Conservation (phyloP, 257 asterid species). For the Solanum chilense region DNA sequence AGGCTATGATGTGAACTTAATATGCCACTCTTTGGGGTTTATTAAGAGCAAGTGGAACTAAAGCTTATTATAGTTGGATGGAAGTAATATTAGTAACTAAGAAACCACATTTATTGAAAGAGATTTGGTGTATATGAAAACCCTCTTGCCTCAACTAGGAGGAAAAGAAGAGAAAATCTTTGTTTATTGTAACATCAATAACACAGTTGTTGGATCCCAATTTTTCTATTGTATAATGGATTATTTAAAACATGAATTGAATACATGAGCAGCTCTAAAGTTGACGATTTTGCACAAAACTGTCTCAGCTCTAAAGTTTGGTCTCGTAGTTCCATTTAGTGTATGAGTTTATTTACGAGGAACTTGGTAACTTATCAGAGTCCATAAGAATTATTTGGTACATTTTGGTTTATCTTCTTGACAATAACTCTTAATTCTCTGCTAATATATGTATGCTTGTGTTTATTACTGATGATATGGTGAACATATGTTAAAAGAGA, state of each 20-base stretch:
- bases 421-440: neutral
- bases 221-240: neutral
- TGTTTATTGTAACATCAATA: neutral
- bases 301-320: neutral
- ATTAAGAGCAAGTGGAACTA: neutral
- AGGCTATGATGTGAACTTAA: neutral
- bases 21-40: neutral
- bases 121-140: neutral
- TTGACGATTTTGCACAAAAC: neutral
- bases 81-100: neutral
- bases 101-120: neutral
- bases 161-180: neutral
- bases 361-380: neutral
- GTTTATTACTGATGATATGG: constrained; percentile 15
- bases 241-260: neutral
- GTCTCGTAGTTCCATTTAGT: neutral
- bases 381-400: constrained; percentile 1
- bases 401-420: neutral
- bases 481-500: neutral
- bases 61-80: neutral
- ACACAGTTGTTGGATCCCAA: neutral
- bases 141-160: neutral
- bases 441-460: neutral
- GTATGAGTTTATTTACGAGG: neutral
- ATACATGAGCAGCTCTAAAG: neutral